Evolutionary conservation across 257 asterid species (phyloP).

Genomic region (Fraxinus quadrangulata): DNA sequence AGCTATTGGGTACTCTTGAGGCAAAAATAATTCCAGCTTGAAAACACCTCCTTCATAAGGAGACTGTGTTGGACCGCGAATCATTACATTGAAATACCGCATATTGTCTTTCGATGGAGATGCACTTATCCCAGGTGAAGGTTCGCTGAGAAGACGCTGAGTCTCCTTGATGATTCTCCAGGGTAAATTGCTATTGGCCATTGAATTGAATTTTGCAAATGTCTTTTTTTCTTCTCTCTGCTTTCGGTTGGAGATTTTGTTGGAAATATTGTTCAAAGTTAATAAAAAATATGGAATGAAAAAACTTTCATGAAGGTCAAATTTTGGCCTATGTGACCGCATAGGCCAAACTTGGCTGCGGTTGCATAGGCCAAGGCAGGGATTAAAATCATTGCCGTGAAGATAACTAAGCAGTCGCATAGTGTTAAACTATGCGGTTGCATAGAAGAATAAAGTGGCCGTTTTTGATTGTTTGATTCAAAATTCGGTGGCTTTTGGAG

Average conservation of each 20-base stretch:
- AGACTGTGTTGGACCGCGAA: constrained; percentile 99
- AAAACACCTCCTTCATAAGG: constrained; percentile 99
- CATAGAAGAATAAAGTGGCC: no score
- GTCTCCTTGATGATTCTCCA: constrained; percentile 89
- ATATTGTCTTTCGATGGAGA: constrained; percentile 97
- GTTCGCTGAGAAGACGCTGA: constrained; percentile 98
- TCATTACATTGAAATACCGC: constrained; percentile 98
- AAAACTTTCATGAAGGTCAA: no score
- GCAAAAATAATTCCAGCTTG: constrained; percentile 92
- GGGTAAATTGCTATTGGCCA: constrained; percentile 65
- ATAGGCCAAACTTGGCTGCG: no score
- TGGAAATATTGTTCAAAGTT: no score
- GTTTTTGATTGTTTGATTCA: no score
- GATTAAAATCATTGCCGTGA: no score
- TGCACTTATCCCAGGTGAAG: constrained; percentile 99
- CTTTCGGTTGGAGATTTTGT: constrained; percentile 24
- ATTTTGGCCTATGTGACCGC: no score
- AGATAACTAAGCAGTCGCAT: no score
- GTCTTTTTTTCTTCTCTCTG: background rate
- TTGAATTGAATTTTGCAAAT: constrained; percentile 40
- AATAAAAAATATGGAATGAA: no score
- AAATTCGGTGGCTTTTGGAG: no score
- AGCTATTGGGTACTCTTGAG: constrained; percentile 99
- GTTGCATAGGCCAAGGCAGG: no score
- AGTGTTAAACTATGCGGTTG: no score